Conservation (phyloP, 2,329 filamentous ascomycete genomes). For the Epichloe sp. region DNA sequence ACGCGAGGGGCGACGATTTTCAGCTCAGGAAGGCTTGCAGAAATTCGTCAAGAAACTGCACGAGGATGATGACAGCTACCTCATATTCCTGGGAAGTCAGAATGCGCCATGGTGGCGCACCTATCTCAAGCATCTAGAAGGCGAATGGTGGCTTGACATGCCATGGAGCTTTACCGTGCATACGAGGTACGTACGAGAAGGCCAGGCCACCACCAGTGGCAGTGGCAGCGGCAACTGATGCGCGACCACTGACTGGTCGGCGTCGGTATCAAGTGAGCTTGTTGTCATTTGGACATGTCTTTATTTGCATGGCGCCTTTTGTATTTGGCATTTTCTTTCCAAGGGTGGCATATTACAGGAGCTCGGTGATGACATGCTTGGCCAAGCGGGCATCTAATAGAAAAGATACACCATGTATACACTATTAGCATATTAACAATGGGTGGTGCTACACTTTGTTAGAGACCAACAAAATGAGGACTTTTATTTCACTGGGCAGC, state of each 20-base stretch:
- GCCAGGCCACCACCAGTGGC: neutral
- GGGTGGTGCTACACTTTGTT: neutral
- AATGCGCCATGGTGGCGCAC: slow-evolving; percentile 16
- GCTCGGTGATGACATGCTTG: neutral
- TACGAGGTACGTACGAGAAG: slow-evolving; percentile 5
- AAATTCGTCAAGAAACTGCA: slow-evolving; percentile 11
- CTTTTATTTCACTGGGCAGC: slow-evolving; percentile 17
- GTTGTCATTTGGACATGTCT: neutral
- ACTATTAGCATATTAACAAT: neutral
- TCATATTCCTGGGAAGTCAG: slow-evolving; percentile 14
- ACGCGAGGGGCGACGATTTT: slow-evolving; percentile 10
- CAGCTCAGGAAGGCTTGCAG: slow-evolving; percentile 11
- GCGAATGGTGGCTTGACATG: slow-evolving; percentile 17
- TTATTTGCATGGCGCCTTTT: neutral
- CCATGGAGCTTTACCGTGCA: slow-evolving; percentile 14
- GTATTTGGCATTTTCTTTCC: neutral
- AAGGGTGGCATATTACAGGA: neutral
- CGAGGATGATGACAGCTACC: slow-evolving; percentile 11
- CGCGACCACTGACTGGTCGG: neutral
- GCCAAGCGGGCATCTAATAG: neutral
- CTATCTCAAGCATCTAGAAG: slow-evolving; percentile 13
- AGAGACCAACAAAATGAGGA: too few relatives aligned
- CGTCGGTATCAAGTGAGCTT: neutral
- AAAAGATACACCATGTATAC: neutral
- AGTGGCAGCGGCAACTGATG: neutral